phyloP scores from a whole-genome alignment of 495 filamentous ascomycete genomes.

The Glonium stellatum region DNA sequence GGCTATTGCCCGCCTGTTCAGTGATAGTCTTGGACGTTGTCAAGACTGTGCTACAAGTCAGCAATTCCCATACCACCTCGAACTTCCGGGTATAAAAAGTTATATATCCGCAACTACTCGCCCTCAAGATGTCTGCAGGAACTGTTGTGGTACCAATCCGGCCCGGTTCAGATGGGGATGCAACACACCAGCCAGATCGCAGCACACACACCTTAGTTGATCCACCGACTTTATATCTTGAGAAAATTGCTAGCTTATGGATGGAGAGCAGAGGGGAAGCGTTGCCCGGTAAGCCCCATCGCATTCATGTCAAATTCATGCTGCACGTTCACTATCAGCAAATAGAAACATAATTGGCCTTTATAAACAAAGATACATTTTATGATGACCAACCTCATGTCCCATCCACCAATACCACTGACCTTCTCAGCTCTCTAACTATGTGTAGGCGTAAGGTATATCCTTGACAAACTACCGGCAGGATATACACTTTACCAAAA shows the following conservation, averaged over 20 bases:
- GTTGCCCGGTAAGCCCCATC: slow-evolving; percentile 5
- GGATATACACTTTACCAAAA: slow-evolving; percentile 48
- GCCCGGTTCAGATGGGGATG: slow-evolving; percentile 34
- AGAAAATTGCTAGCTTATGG: slow-evolving; percentile 31
- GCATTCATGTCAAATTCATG: too few relatives aligned
- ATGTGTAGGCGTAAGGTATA: slow-evolving; percentile 42
- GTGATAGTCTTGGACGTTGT: too few relatives aligned
- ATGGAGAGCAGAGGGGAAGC: slow-evolving; percentile 24
- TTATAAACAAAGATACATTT: neutral
- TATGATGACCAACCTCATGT: too few relatives aligned
- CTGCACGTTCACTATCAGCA: too few relatives aligned
- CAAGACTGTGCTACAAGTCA: too few relatives aligned
- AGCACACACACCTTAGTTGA: slow-evolving; percentile 11
- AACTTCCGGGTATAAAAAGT: too few relatives aligned
- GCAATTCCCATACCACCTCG: too few relatives aligned
- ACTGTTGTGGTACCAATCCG: slow-evolving; percentile 27
- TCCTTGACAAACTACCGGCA: slow-evolving; percentile 47
- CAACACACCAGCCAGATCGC: slow-evolving; percentile 29
- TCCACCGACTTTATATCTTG: slow-evolving; percentile 30
- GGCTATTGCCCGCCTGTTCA: too few relatives aligned
- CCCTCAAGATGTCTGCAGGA: slow-evolving; percentile 9
- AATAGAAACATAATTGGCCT: neutral
- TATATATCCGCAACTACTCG: neutral
- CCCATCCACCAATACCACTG: neutral
- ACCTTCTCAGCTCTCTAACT: neutral